Conservation (phyloP, 73 alveolate species). For the Tetrahymena malaccensis region DNA sequence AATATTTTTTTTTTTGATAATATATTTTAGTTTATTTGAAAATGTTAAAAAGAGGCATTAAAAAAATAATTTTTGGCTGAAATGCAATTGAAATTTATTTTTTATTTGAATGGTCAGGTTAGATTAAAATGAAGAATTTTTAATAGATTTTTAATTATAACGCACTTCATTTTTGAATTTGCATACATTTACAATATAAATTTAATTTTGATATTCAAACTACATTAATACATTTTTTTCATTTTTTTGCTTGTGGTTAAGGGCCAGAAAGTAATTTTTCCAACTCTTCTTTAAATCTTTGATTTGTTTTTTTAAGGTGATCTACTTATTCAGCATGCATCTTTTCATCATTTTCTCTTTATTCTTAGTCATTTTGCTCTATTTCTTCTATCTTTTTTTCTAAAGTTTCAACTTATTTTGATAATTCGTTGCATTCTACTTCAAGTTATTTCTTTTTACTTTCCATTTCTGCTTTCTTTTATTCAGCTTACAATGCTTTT, state of each 20-base stretch:
- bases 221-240: neutral
- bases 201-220: neutral
- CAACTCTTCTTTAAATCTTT: constrained; percentile 30
- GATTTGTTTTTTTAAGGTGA: constrained; percentile 26
- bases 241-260: neutral
- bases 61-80: too few relatives aligned
- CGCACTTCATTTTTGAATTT: neutral
- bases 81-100: too few relatives aligned
- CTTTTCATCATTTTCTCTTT: constrained; percentile 38
- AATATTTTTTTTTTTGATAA: too few relatives aligned
- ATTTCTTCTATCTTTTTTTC: constrained; percentile 29
- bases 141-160: too few relatives aligned
- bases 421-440: constrained; percentile 25
- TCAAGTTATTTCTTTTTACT: constrained; percentile 24
- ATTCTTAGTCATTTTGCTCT: constrained; percentile 9
- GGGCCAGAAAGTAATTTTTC: constrained; percentile 32
- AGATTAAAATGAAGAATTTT: neutral
- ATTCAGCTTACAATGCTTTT: constrained; percentile 34
- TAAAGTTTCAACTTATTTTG: constrained; percentile 17
- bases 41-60: too few relatives aligned
- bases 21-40: too few relatives aligned
- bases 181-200: neutral
- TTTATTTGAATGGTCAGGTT: neutral
- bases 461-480: constrained; percentile 29
- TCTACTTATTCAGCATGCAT: constrained; percentile 28